Evolutionary conservation across 73 alveolate species (phyloP).

Genomic region (Paramecium sonneborni): DNA sequence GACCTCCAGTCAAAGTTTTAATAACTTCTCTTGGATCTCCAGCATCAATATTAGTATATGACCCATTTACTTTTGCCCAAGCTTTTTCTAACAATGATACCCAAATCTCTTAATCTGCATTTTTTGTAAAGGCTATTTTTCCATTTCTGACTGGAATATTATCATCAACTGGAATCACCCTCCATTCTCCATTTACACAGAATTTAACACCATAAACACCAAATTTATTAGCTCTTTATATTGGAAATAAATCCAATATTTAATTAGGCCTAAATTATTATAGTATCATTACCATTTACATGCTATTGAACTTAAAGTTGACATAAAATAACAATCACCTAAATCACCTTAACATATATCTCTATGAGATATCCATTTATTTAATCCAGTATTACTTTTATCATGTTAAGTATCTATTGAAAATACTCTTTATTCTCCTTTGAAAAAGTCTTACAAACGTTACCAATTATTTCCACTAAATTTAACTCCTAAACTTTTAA

Average conservation of each 20-base stretch:
- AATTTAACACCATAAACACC: constrained; percentile 91
- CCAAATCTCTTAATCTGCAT: constrained; percentile 94
- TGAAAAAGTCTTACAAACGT: not conserved
- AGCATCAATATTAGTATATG: constrained; percentile 92
- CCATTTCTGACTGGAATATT: constrained; percentile 84
- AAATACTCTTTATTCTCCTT: not conserved
- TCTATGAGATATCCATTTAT: constrained; percentile 72
- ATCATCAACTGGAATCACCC: constrained; percentile 88
- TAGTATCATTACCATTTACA: constrained; percentile 67
- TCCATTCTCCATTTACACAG: constrained; percentile 85
- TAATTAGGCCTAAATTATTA: constrained; percentile 76
- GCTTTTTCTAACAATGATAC: constrained; percentile 96
- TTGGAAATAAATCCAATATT: constrained; percentile 68
- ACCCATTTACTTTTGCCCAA: constrained; percentile 98
- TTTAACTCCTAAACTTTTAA: not conserved
- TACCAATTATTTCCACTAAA: not conserved
- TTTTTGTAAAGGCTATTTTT: constrained; percentile 84
- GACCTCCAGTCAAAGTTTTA: constrained; percentile 92
- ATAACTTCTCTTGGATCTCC: constrained; percentile 88
- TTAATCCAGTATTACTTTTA: constrained; percentile 45
- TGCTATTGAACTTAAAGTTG: constrained; percentile 89
- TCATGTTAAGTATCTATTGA: not conserved
- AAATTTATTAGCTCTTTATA: constrained; percentile 76
- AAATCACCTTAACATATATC: constrained; percentile 93
- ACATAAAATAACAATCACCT: constrained; percentile 95